Percentiles rank a stretch among this genome's conserved stretches.
phyloP scores from a whole-genome alignment of 805 yeast genomes.

The Vanderwaltozyma polyspora region DNA sequence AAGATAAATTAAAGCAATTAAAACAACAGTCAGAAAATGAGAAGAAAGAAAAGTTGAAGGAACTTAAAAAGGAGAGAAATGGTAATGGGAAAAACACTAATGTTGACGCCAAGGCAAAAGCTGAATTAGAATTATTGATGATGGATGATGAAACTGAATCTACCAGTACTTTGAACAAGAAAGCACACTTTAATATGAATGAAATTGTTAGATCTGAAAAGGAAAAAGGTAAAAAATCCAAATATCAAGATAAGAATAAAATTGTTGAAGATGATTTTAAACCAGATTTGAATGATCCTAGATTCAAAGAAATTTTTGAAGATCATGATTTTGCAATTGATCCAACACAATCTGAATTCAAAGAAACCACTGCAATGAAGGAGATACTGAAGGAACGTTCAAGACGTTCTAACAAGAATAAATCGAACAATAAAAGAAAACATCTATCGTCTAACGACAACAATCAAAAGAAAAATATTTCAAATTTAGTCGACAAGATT shows the following conservation, averaged over 20 bases:
- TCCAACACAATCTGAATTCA: conserved; percentile 83
- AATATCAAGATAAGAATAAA: conserved; percentile 35
- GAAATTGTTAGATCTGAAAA: conserved; percentile 68
- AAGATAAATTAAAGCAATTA: conserved; percentile 59
- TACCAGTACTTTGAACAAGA: conserved; percentile 26
- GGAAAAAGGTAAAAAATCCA: conserved; percentile 39
- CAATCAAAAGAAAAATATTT: conserved; percentile 8
- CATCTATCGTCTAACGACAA: conserved; percentile 2
- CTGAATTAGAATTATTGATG: conserved; percentile 42
- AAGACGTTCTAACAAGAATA: conserved; percentile 32
- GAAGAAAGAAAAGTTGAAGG: conserved; percentile 33
- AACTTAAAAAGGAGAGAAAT: conserved; percentile 18
- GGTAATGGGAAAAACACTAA: conserved; percentile 26
- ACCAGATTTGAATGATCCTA: conserved; percentile 68
- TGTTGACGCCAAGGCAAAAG: conserved; percentile 34
- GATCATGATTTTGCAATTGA: conserved; percentile 89
- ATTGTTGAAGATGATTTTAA: conserved; percentile 47
- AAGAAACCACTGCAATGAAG: conserved; percentile 79
- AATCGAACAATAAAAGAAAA: conserved; percentile 15
- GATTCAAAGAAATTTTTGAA: conserved; percentile 76
- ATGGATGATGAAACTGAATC: conserved; percentile 48
- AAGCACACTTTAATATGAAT: conserved; percentile 68
- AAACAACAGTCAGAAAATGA: conserved; percentile 42
- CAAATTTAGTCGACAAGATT: conserved; percentile 37
- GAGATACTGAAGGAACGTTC: conserved; percentile 66